These are phyloP conservation scores for Stachybotrys chlorohalonatus DNA, from an alignment of 2,329 filamentous ascomycete genomes.

Conservation along the genomic window DNA sequence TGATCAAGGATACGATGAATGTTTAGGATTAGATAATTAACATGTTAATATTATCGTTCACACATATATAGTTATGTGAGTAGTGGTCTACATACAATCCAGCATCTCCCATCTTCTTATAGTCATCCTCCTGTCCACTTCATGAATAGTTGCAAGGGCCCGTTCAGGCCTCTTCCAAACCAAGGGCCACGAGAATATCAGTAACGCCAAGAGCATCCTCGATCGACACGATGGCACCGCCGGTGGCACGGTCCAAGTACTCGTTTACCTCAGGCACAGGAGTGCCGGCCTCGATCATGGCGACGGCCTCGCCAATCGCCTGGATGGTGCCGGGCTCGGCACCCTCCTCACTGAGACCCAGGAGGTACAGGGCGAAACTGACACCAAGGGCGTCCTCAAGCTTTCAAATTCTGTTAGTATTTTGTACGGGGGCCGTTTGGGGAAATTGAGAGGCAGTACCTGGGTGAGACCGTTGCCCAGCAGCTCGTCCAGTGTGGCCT, in stretches of 20 bases:
- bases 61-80: too few species aligned
- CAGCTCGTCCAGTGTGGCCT: background rate
- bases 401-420: background rate
- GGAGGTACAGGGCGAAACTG: constrained; percentile 5
- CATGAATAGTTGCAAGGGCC: background rate
- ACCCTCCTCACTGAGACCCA: constrained; percentile 3
- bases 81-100: too few species aligned
- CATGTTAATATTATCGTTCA: too few species aligned
- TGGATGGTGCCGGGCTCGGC: constrained; percentile 4
- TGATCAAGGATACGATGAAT: too few species aligned
- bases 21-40: too few species aligned
- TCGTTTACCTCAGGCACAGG: constrained; percentile 2
- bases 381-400: constrained; percentile 6
- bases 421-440: background rate
- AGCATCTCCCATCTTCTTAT: too few species aligned
- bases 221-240: constrained; percentile 3
- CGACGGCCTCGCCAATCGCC: constrained; percentile 3
- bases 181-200: constrained; percentile 4
- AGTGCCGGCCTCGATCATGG: constrained; percentile 2
- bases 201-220: constrained; percentile 3
- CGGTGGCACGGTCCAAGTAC: constrained; percentile 3
- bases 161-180: background rate
- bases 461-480: background rate
- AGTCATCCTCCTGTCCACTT: background rate
- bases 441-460: background rate